Evolutionary conservation across 352 stramenopile species (phyloP), one percentile per base, ranked within the genome.

Genomic region (Halophytophthora batemanensis): DNA sequence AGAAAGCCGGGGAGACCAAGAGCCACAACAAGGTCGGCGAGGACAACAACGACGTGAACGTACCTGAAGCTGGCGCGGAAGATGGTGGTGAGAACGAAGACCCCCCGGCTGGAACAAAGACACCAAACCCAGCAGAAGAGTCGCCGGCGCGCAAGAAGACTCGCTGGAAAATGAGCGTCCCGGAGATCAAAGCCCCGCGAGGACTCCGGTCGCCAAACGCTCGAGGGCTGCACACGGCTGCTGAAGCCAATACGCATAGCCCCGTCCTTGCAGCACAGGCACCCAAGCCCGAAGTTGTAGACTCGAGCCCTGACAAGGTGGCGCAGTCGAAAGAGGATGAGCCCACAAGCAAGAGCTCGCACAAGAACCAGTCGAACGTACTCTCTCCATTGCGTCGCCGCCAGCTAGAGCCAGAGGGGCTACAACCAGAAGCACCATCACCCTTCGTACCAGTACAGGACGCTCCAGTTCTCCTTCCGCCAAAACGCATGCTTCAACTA

Each of bases 321-420:
- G 62, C 53, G 21, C 50, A 48, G 35, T 19, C 22, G 7, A 66
- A 61, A 35, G 21, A 21, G 11, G 37, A 37, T 23, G 63, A 63
- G 6, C 47, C 31, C n/a, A 33, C 56, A 17, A 38, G 11, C 6
- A 38, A 38, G 53, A 3, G 36, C 5, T 29, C 51, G 14, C 38
- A 65, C 17, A 50, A 69, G 21, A 68, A 65, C 25, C 63, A 59
- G 33, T 53, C 53, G 19, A 68, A 61, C 17, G 39, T 54, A 13
- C 50, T 71, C 14, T 71, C 63, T 34, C 62, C 48, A 43, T 44
- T 56, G 11, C 59, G 50, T 43, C 57, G 48, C 45, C 62, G 57
- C 45, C 66, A 63, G 54, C 31, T 56, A 13, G 56, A 69, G 11
- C 50, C 56, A 17, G 56, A 59, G 2, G 56, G 58, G 15, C 59